Base-by-base conservation (phyloP, 306 rosid genomes). In the Trifolium fragiferum region DNA sequence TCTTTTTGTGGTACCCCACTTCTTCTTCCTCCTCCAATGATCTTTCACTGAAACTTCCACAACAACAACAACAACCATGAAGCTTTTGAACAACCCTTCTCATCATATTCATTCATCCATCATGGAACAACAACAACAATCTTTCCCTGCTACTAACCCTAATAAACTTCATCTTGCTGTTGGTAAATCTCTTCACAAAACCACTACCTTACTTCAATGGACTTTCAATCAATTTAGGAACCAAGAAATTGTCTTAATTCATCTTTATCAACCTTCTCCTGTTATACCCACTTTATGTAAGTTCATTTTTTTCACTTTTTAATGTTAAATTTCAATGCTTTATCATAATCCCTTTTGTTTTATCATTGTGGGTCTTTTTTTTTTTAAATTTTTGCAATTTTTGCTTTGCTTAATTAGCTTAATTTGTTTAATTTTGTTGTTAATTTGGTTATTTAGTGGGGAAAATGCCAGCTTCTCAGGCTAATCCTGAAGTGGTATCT, bases 401-500 rank as follows among this genome's bases (percentile, higher is more conserved):
- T 27, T 49, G 43, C 1, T 32, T 2, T n/a, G 35, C 10, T 2
- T 35, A 16, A 9, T 68, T 30, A 12, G 61, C 61, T 35, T 38
- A 7, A 9, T 25, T 69, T 16, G 54, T 40, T 74, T 35, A 18
- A 20, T 78, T 78, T 43, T 53, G 9, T 58, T 71, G 81, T 3
- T 20, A 46, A 44, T 62, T 75, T 10, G 40, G 53, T 66, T 66
- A 84, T 87, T 57, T 57, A 93, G 98, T 93, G 61, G 98, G 98
- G 78, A 93, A 89, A 73, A 84, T 93, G 71, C 98, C 95, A 18
- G 96, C 90, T 35, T 75, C 86, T 57, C 84, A 78, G 70, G 98
- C 97, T 69, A 87, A 70, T 78, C 79, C 76, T 5, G 84, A 84
- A 46, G 90, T 87, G 59, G 88, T 87, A 37, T 78, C 87, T 74